Base-by-base conservation (phyloP, 129 eudicot genomes). In the Flaveria sonorensis region DNA sequence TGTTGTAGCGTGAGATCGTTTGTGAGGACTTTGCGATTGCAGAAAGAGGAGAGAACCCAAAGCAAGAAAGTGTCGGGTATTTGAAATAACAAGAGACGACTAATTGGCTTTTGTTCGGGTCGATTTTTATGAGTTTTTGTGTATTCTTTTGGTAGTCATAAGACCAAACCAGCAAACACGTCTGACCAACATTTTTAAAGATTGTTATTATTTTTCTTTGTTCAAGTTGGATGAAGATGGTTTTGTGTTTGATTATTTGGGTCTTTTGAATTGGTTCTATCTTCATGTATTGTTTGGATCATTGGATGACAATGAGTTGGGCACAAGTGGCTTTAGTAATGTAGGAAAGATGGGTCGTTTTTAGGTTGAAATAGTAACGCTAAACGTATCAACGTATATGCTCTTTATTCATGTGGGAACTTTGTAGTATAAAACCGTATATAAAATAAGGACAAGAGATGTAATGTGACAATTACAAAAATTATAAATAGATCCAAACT, bases 21-120 rank as follows among this genome's bases (percentile, higher is more conserved):
- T 2, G 21, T 73, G 78, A 59, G 68, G 71, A 75, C 62, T 62
- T 75, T 16, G 79, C 13, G 62, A 74, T 74, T 45, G 30, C n/a
- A 74, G 78, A 61, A 19, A 75, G 62, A 74, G 43, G 68, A 62
- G 68, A 26, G 32, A 59, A 59, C 6, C 16, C 15, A 59, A 23
- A 59, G 77, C 23, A 65, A 73, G 57, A 60, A 61, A 23, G 67
- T 61, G 67, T 61, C 18, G 18, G n/a, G 67, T 61, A 0, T 23
- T 61, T 61, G 11, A 61, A 23, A 2, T 57, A 57, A 57, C 10
- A 20, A 24, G 18, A 61, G 67, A 61, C 67, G 67, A 61, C 67
- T 61, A 26, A 26, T 61, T 39, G 16, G 40, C 67, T 11, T 23
- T 23, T 61, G 40, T 23, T 24, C 67, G 64, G 64, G 15, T 57